These are phyloP conservation scores for Aspergillus egyptiacus DNA, from an alignment of 495 filamentous ascomycete species.

Conservation along the genomic window DNA sequence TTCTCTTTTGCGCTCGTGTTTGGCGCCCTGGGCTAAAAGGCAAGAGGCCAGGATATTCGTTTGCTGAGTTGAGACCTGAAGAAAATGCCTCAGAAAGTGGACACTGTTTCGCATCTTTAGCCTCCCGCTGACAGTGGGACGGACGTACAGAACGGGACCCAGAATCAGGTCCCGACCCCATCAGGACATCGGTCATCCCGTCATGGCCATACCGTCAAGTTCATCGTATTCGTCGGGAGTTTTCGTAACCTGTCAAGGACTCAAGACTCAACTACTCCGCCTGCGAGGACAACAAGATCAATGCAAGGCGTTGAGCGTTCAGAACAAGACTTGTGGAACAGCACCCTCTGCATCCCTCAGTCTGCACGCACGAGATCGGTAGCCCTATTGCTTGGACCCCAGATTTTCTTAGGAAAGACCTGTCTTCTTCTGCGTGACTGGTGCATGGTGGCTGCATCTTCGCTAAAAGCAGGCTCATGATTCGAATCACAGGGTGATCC, in stretches of 20 bases:
- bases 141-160: background rate
- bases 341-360: background rate
- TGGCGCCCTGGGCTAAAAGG: background rate
- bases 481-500: background rate
- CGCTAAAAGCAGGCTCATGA: conserved; percentile 4
- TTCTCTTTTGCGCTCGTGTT: background rate
- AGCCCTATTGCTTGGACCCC: background rate
- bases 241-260: background rate
- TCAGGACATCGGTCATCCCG: background rate
- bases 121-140: conserved; percentile 5
- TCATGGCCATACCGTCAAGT: background rate
- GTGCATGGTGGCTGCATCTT: background rate
- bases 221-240: conserved; percentile 3
- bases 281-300: background rate
- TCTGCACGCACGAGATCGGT: background rate
- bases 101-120: background rate
- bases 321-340: background rate
- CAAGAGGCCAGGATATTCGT: conserved; percentile 2
- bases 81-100: background rate
- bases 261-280: too few species aligned
- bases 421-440: background rate
- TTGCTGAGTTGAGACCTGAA: background rate
- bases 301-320: background rate
- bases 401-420: background rate
- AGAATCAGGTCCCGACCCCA: conserved; percentile 4